phyloP scores from a whole-genome alignment of 129 eudicot species.

The Escallonia rubra region DNA sequence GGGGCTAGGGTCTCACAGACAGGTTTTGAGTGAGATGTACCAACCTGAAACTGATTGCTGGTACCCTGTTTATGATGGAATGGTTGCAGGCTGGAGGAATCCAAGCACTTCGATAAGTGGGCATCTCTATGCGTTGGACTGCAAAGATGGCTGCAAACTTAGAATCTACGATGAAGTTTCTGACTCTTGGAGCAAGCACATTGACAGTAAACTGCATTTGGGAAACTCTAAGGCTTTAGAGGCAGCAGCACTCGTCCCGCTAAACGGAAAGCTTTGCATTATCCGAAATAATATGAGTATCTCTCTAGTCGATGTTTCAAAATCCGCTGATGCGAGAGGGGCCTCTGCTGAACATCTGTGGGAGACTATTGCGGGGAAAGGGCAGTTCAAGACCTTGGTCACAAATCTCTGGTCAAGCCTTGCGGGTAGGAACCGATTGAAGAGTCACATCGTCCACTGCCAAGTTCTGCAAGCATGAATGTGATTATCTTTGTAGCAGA shows the following conservation, averaged over 20 bases:
- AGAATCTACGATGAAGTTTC: slow-evolving; percentile 62
- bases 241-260: slow-evolving; percentile 74
- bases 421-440: slow-evolving; percentile 58
- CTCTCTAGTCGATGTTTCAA: slow-evolving; percentile 54
- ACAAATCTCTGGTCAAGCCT: slow-evolving; percentile 62
- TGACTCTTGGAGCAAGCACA: slow-evolving; percentile 76
- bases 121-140: slow-evolving; percentile 67
- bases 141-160: slow-evolving; percentile 82
- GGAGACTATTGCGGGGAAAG: slow-evolving; percentile 69
- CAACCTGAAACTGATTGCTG: slow-evolving; percentile 59
- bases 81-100: slow-evolving; percentile 85
- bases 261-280: slow-evolving; percentile 58
- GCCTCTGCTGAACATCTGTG: slow-evolving; percentile 56
- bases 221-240: slow-evolving; percentile 81
- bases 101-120: slow-evolving; percentile 72
- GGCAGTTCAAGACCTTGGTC: slow-evolving; percentile 65
- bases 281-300: slow-evolving; percentile 79
- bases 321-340: slow-evolving; percentile 22
- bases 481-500: neutral
- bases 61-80: slow-evolving; percentile 67
- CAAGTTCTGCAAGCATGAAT: slow-evolving; percentile 76
- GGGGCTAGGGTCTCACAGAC: slow-evolving; percentile 76
- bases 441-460: slow-evolving; percentile 74
- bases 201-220: slow-evolving; percentile 73
- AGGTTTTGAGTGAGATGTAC: slow-evolving; percentile 69